Base-by-base conservation (phyloP, 495 filamentous ascomycete genomes). In the Penicillium taxi region DNA sequence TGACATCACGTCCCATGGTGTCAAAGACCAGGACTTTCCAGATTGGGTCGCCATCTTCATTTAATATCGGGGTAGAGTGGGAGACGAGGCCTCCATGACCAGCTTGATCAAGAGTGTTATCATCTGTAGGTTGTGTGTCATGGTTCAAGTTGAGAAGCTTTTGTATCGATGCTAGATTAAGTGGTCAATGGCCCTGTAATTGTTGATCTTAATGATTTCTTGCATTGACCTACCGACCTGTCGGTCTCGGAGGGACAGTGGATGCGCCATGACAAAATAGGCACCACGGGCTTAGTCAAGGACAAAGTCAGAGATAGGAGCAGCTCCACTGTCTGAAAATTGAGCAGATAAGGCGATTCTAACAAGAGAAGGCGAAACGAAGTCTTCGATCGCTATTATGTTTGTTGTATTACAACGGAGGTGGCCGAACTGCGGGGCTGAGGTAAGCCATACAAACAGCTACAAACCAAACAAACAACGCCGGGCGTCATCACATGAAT, bases 71-170 rank as follows among this genome's bases (percentile, higher is more conserved):
- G 3, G 84, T 80, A 17, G 81, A 70, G 12, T 81, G 72, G 22
- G 80, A 73, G 28, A 82, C 63, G 11, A 85, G 65, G 31, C 81
- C 41, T 9, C 41, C 80, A 44, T 78, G 78, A 9, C 56, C 55
- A 25, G 67, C 57, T 15, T 59, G 40, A 25, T 80, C 75, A 42
- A 77, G 70, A 21, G 80, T 66, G 29, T 51, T 44, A 15, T 82
- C 73, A 39, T 67, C 65, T 26, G 80, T 63, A 36, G 65, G 52
- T 32, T 70, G 61, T 17, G 78, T 55, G 13, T 75, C 63, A 57
- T 93, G 84, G 56, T 98, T 98, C 51, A 98, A 64, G 61, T 95
- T 96, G 48, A 98, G 78, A 48, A 98, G 86, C 63, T 87, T 93
- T 66, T 94, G 86, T 47, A 98, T 86, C 2, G 89, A 93, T 32